Conservation (phyloP, 179 eudicot genomes). For the Dionaea muscipula region DNA sequence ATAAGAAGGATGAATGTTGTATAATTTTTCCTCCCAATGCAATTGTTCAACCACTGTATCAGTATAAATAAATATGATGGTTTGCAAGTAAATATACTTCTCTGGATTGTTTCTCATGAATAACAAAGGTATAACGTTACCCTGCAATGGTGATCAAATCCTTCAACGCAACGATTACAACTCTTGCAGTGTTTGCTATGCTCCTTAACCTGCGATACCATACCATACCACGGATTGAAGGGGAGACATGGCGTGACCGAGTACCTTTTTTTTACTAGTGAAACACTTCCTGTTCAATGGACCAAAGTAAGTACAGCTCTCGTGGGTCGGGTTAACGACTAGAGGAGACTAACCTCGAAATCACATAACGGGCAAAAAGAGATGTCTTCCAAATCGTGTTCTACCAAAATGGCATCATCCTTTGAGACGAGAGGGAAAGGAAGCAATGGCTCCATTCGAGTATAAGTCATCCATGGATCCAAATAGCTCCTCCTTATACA, state of each 20-base stretch:
- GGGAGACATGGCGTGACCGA: too few relatives aligned
- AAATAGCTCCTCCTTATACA: constrained; percentile 73
- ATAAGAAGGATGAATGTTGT: constrained; percentile 73
- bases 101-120: background rate
- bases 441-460: constrained; percentile 56
- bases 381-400: constrained; percentile 41
- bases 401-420: constrained; percentile 44
- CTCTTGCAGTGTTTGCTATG: constrained; percentile 85
- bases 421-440: constrained; percentile 64
- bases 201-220: constrained; percentile 40
- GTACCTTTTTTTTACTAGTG: too few relatives aligned
- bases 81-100: background rate
- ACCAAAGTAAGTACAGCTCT: too few relatives aligned
- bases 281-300: too few relatives aligned
- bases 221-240: too few relatives aligned
- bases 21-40: constrained; percentile 82
- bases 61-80: constrained; percentile 2
- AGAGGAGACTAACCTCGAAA: constrained; percentile 29
- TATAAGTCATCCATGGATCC: constrained; percentile 34
- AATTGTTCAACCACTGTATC: constrained; percentile 93
- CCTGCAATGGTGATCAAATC: constrained; percentile 94
- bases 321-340: too few relatives aligned
- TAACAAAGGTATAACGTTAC: constrained; percentile 19
- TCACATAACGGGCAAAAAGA: constrained; percentile 72
- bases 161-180: constrained; percentile 86